phyloP scores from a whole-genome alignment of 768 basidiomycete genomes.

The Boletus speciosus region DNA sequence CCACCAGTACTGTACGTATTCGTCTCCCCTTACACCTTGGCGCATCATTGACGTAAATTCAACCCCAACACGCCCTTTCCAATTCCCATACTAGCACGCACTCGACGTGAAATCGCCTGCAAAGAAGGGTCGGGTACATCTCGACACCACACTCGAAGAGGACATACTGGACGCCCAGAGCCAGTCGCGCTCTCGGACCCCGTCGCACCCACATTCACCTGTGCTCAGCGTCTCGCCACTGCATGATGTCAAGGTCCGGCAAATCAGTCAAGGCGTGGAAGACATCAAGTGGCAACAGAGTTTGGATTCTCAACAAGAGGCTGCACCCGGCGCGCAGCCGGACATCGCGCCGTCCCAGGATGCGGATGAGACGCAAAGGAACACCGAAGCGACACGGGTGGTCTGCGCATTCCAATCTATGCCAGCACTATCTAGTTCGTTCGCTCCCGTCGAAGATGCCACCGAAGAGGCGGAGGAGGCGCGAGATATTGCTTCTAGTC shows the following conservation, averaged over 20 bases:
- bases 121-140: constrained; percentile 69
- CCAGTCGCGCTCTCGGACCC: constrained; percentile 38
- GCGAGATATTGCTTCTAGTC: constrained; percentile 23
- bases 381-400: constrained; percentile 13
- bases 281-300: constrained; percentile 68
- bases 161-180: constrained; percentile 41
- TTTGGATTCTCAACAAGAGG: constrained; percentile 12
- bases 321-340: constrained; percentile 3
- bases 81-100: constrained; percentile 26
- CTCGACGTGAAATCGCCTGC: constrained; percentile 56
- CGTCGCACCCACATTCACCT: constrained; percentile 28
- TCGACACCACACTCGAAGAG: constrained; percentile 65
- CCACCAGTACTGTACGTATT: constrained; percentile 34
- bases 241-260: constrained; percentile 73
- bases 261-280: constrained; percentile 77
- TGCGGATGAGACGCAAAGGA: constrained; percentile 7
- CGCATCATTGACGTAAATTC: constrained; percentile 29
- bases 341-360: constrained; percentile 5
- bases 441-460: constrained; percentile 19
- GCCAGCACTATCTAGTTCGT: constrained; percentile 15
- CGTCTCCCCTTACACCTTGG: constrained; percentile 9
- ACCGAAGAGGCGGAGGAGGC: constrained; percentile 32
- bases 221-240: constrained; percentile 58
- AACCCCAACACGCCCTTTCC: constrained; percentile 18
- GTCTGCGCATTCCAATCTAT: constrained; percentile 8